Base-by-base conservation (phyloP, 1,284 basidiomycete genomes). In the Tilletia setariae region DNA sequence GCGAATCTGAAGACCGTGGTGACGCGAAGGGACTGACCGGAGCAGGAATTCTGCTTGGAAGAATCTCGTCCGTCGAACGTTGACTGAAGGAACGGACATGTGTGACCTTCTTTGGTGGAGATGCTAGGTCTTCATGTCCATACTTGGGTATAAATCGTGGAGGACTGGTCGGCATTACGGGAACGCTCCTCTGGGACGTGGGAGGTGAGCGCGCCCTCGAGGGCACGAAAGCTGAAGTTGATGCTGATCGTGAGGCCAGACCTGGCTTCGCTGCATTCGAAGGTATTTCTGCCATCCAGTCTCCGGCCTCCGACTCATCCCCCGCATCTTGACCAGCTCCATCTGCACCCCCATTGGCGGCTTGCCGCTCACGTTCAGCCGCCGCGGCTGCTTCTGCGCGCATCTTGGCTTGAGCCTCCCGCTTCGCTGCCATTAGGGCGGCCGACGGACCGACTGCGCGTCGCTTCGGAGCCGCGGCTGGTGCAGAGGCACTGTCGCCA, bases 361-460 rank as follows among this genome's bases (percentile, higher is more conserved):
- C 35, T 74, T 71, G 0, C 68, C 74, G 67, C 63, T 75, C 70
- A 68, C 67, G 11, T 70, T 53, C 64, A 11, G 42, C 51, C 49
- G 77, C 77, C 23, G 64, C 56, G 46, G 49, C 13, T 56, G 77
- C 75, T 2, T 49, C 47, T 53, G 72, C 67, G 2, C 72, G 68
- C 46, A 76, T 73, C 65, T 74, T 74, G 16, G 67, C 28, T 1
- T 75, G 67, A 8, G 80, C 80, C 0, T 79, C 80, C 40, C 74
- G 72, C 68, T 82, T 82, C 16, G 80, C 80, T 21, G 79, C 79
- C 11, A 81, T 68, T 28, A 82, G 66, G 6, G 80, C 78, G 47
- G 71, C 70, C 0, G 77, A 78, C 0, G 80, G 73, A 4, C 77
- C 77, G 9, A 72, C 74, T 0, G 74, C 71, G 13, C 70, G 67